Conservation (phyloP, 331 rosid species). For the Arachis monticola region DNA sequence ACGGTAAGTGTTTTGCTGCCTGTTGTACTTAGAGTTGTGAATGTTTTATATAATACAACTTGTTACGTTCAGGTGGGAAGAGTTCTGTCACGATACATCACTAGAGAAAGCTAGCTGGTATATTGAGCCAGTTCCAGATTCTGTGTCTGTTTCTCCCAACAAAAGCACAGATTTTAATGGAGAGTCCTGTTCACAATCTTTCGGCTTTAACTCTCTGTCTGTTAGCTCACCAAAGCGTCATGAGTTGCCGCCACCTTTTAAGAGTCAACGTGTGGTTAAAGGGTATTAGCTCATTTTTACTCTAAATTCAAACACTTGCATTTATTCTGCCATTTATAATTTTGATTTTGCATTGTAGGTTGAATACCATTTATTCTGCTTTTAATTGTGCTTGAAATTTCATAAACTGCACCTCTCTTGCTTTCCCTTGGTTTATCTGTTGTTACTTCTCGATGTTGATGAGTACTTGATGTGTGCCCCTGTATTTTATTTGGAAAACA, state of each 20-base stretch:
- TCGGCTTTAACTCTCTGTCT: conserved; percentile 36
- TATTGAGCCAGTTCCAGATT: conserved; percentile 46
- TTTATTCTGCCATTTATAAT: conserved; percentile 21
- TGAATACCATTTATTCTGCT: conserved; percentile 17
- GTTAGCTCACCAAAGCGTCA: conserved; percentile 38
- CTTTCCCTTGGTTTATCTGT: conserved; percentile 22
- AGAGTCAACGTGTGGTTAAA: conserved; percentile 52
- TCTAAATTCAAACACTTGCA: background rate
- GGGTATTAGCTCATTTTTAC: conserved; percentile 46
- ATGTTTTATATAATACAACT: conserved; percentile 32
- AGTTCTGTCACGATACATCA: conserved; percentile 74
- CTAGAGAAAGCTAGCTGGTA: conserved; percentile 73
- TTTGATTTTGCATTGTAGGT: conserved; percentile 19
- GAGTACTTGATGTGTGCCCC: conserved; percentile 10
- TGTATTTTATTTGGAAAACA: conserved; percentile 26
- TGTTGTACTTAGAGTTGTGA: conserved; percentile 12
- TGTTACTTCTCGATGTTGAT: background rate
- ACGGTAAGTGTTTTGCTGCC: conserved; percentile 56
- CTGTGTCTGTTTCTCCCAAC: conserved; percentile 34
- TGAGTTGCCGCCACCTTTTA: conserved; percentile 55
- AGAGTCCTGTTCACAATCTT: conserved; percentile 52
- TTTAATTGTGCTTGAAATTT: conserved; percentile 10
- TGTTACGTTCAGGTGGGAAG: conserved; percentile 77
- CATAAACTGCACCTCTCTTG: conserved; percentile 12
- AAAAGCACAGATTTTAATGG: conserved; percentile 41